Evolutionary conservation across 176 grass and related monocot genomes (phyloP), one percentile per base, ranked within the genome.

Genomic region (Aechmea fasciata): DNA sequence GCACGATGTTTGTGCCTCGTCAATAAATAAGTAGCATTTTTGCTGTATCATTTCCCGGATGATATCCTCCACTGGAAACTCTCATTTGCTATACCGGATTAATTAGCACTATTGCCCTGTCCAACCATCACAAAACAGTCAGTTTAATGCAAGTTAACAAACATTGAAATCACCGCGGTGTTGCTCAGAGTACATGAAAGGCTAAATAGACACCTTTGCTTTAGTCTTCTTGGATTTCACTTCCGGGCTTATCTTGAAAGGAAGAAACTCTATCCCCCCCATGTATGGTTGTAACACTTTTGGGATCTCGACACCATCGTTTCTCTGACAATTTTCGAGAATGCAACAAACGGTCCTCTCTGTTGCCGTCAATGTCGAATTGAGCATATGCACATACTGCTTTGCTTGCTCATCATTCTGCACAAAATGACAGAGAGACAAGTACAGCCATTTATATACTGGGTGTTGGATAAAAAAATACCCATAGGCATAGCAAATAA

Each of bases 301-400:
- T 0, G 89, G 89, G 57, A 99, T 73, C 65, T 85, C 87, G 48
- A 99, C 84, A 13, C 94, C 89, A 57, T 88, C 63, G 81, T 87
- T 77, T n/a, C 41, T 86, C 75, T 93, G 94, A 75, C 78, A 85
- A 71, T 83, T 99, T 72, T 99, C 94, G 22, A 93, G 72, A 77
- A 93, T 88, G 65, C 94, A 93, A 50, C 94, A 99, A n/a, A 99
- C 65, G 0, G 87, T 93, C 66, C 94, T 99, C 57, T 93, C 87
- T 6, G 94, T 99, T 12, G 89, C 94, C 52, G 89, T 99, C 73
- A 99, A 79, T 1, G 89, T 97, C 17, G 87, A 97, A 47, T 97
- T 99, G 52, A 99, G 51, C 80, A 99, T 88, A 72, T 99, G 94
- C 57, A 93, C 94, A 77, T 83, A 92, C 51, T 90, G 86, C 79